phyloP scores from a whole-genome alignment of 2,329 filamentous ascomycete species.

The Colletotrichum cuscutae region DNA sequence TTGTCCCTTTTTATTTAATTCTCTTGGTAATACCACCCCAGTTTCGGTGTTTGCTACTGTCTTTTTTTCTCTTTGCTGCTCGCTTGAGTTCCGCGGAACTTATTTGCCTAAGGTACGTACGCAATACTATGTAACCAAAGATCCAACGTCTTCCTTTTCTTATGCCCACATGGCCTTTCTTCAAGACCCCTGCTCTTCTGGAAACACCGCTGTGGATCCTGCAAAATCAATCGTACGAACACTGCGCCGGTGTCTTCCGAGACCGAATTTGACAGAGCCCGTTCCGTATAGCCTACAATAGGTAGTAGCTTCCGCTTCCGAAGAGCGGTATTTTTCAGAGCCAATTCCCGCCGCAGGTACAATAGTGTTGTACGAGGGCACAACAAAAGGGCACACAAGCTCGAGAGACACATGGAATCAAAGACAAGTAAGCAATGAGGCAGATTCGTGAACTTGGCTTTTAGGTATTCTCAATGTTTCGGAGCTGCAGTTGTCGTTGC shows the following conservation, averaged over 20 bases:
- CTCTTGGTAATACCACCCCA: background rate
- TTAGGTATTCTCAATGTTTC: background rate
- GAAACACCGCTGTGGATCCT: slow-evolving; percentile 10
- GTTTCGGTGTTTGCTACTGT: background rate
- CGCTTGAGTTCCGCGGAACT: background rate
- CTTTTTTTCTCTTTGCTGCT: background rate
- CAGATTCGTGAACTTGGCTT: background rate
- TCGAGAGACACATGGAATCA: background rate
- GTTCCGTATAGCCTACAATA: background rate
- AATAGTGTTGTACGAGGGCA: too few relatives aligned
- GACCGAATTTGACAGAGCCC: background rate
- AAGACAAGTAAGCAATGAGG: background rate
- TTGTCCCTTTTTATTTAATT: background rate
- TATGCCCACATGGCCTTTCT: slow-evolving; percentile 2
- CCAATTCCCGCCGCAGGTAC: background rate
- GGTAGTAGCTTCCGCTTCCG: background rate
- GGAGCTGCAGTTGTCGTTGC: background rate
- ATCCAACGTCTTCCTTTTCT: background rate
- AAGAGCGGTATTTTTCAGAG: too few relatives aligned
- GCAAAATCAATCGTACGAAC: slow-evolving; percentile 18
- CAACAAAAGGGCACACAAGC: background rate
- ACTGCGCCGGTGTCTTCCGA: background rate
- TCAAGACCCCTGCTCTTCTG: background rate
- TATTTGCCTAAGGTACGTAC: background rate
- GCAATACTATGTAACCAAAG: too few relatives aligned